Evolutionary conservation across 2,329 filamentous ascomycete genomes (phyloP).

Genomic region (Triangularia verruculosa): DNA sequence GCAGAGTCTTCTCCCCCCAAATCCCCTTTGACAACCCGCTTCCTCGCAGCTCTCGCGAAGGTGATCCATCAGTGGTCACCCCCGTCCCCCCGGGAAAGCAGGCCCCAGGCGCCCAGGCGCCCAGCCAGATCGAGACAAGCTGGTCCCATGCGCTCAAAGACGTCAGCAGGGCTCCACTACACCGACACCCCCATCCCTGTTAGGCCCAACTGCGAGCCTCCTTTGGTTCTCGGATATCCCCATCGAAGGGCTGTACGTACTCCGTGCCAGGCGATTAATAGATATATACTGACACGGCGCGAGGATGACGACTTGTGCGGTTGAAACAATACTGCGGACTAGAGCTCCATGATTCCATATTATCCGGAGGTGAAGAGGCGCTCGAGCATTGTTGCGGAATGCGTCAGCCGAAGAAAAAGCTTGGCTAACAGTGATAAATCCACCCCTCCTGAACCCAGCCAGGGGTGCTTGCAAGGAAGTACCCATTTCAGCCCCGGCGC

Average conservation of each 20-base stretch:
- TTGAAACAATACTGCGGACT: no score
- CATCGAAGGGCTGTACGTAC: not conserved
- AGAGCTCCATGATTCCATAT: no score
- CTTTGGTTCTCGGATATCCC: not conserved
- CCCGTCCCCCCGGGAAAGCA: conserved; percentile 12
- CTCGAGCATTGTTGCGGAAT: not conserved
- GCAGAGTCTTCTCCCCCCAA: conserved; percentile 27
- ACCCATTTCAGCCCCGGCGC: conserved; percentile 26
- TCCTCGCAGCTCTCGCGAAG: conserved; percentile 32
- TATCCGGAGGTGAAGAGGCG: no score
- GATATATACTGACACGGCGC: no score
- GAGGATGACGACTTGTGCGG: no score
- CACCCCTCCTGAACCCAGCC: conserved; percentile 18
- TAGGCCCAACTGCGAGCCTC: not conserved
- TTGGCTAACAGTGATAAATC: conserved; percentile 17
- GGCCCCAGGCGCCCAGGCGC: conserved; percentile 7
- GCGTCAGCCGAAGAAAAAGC: not conserved
- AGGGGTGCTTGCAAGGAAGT: conserved; percentile 10
- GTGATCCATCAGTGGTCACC: conserved; percentile 30
- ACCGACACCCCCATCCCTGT: conserved; percentile 21
- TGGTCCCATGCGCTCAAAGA: conserved; percentile 23
- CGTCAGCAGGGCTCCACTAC: conserved; percentile 22
- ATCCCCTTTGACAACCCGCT: conserved; percentile 32
- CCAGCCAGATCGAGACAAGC: conserved; percentile 28
- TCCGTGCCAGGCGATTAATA: no score